These are phyloP conservation scores for Stephania yunnanensis DNA, from an alignment of 164 flowering plant genomes.

Conservation along the genomic window DNA sequence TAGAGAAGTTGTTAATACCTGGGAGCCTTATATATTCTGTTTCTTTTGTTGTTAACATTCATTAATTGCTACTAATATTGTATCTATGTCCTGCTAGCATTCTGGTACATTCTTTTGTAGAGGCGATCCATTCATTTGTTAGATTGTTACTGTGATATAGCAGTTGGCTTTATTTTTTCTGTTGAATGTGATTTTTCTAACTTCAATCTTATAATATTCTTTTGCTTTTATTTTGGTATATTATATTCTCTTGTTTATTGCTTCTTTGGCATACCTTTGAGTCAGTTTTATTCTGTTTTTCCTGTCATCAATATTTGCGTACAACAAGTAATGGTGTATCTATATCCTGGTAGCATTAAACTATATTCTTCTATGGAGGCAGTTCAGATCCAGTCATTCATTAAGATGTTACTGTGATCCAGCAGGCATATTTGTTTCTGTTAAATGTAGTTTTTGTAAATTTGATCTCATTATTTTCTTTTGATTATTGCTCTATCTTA, in stretches of 20 bases:
- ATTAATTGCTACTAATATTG: too few species aligned
- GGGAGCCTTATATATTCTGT: too few species aligned
- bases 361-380: background rate
- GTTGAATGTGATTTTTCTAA: too few species aligned
- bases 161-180: too few species aligned
- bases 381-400: background rate
- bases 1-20: background rate
- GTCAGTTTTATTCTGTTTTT: background rate
- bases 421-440: background rate
- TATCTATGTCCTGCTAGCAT: too few species aligned
- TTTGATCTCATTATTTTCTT: background rate
- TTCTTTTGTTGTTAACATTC: too few species aligned
- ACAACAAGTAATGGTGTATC: background rate
- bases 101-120: too few species aligned
- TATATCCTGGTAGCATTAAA: background rate
- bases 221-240: too few species aligned
- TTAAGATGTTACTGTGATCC: background rate
- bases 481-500: background rate
- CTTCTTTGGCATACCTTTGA: background rate
- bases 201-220: too few species aligned
- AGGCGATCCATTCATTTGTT: too few species aligned
- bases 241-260: too few species aligned
- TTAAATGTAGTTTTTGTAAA: background rate
- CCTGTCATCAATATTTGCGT: background rate
- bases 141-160: too few species aligned